phyloP scores from a whole-genome alignment of 495 filamentous ascomycete species.

The Elaphomyces granulatus region DNA sequence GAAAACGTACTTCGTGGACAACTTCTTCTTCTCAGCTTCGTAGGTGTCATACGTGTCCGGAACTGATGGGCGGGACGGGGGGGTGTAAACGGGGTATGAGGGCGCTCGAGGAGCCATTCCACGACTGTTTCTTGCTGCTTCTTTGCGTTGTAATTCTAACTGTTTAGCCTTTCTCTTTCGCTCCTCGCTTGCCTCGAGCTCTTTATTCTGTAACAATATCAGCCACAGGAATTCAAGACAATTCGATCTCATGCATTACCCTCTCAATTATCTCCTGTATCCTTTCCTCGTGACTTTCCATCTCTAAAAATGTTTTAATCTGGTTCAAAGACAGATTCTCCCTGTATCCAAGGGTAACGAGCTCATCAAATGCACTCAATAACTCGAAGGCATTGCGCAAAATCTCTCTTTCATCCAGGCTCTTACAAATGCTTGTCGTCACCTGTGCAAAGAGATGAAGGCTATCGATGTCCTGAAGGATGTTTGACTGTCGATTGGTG shows the following conservation, averaged over 20 bases:
- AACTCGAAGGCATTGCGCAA: conserved; percentile 87
- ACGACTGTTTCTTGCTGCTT: conserved; percentile 50
- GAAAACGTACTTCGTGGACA: conserved; percentile 49
- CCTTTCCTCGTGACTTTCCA: conserved; percentile 97
- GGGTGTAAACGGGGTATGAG: conserved; percentile 78
- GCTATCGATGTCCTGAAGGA: conserved; percentile 96
- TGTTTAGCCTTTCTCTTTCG: conserved; percentile 97
- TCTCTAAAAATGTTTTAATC: conserved; percentile 97
- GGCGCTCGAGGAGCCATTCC: conserved; percentile 51
- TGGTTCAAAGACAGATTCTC: conserved; percentile 90
- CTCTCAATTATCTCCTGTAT: conserved; percentile 95
- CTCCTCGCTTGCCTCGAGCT: conserved; percentile 93
- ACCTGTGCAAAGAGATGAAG: conserved; percentile 96
- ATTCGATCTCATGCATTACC: conserved; percentile 30
- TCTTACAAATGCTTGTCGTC: conserved; percentile 90
- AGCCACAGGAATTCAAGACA: conserved; percentile 4
- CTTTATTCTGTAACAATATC: conserved; percentile 62
- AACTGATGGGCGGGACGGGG: conserved; percentile 55
- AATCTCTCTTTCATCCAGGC: conserved; percentile 88
- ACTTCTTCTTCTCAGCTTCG: conserved; percentile 92
- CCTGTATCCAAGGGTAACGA: conserved; percentile 86
- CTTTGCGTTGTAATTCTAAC: conserved; percentile 94
- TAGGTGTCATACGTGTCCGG: conserved; percentile 83
- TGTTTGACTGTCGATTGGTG: conserved; percentile 98
- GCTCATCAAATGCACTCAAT: conserved; percentile 88